phyloP scores from a whole-genome alignment of 495 filamentous ascomycete genomes.

The Halenospora varia region DNA sequence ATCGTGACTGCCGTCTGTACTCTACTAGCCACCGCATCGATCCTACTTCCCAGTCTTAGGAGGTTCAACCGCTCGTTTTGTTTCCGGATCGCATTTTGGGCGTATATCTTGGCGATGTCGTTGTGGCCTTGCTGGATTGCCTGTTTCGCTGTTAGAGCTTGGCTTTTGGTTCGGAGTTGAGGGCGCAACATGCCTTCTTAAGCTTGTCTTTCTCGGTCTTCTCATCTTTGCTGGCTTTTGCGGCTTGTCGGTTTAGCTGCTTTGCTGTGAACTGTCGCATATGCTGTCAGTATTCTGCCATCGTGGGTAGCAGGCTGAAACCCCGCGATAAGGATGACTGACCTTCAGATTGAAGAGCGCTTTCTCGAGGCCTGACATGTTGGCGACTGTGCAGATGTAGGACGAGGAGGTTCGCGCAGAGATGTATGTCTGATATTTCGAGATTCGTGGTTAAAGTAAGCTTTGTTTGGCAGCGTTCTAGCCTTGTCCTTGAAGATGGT shows the following conservation, averaged over 20 bases:
- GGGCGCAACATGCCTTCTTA: constrained; percentile 55
- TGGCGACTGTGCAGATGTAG: constrained; percentile 9
- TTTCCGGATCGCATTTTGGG: constrained; percentile 81
- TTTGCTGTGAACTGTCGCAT: constrained; percentile 71
- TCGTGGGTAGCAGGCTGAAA: not conserved
- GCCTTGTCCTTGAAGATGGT: not conserved
- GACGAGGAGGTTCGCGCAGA: too few relatives aligned
- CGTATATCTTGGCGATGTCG: constrained; percentile 78
- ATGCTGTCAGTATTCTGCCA: not conserved
- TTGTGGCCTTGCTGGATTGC: constrained; percentile 61
- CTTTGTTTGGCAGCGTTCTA: not conserved
- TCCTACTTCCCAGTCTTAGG: constrained; percentile 51
- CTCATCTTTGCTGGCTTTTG: constrained; percentile 79
- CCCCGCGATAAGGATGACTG: constrained; percentile 10
- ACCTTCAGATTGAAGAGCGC: constrained; percentile 64
- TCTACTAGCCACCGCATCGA: constrained; percentile 58
- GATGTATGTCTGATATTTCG: not conserved
- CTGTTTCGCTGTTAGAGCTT: constrained; percentile 20
- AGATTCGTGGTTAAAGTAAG: not conserved
- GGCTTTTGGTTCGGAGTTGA: not conserved
- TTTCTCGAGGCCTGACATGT: constrained; percentile 61
- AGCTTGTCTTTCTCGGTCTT: constrained; percentile 76
- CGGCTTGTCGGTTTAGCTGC: constrained; percentile 74
- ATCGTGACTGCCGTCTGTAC: constrained; percentile 67
- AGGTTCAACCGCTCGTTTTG: constrained; percentile 65